phyloP scores from a whole-genome alignment of 495 filamentous ascomycete species.

The Penicillium turbatum region DNA sequence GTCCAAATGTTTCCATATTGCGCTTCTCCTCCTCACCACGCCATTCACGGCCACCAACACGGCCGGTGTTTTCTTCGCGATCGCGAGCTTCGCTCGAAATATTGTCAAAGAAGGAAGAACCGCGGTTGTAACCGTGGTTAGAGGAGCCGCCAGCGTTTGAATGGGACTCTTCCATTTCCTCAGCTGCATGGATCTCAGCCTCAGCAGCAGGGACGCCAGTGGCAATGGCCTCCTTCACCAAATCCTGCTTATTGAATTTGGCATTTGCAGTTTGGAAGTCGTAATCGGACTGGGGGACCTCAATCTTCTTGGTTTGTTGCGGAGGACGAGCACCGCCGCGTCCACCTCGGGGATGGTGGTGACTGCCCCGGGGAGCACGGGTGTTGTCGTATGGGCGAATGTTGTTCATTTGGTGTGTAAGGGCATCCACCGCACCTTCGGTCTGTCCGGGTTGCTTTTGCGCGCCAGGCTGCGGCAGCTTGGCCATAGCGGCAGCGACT shows the following conservation, averaged over 20 bases:
- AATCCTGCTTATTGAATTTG: constrained; percentile 96
- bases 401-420: constrained; percentile 81
- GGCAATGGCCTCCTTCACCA: constrained; percentile 87
- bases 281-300: constrained; percentile 84
- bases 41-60: constrained; percentile 83
- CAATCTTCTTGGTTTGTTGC: constrained; percentile 62
- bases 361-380: constrained; percentile 50
- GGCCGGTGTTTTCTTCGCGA: constrained; percentile 66
- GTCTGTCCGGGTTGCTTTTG: constrained; percentile 42
- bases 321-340: constrained; percentile 54
- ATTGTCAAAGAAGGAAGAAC: constrained; percentile 91
- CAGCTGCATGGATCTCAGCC: constrained; percentile 33
- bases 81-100: constrained; percentile 92
- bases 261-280: constrained; percentile 92
- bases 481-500: constrained; percentile 87
- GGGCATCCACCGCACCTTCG: constrained; percentile 61
- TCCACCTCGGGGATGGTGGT: constrained; percentile 46
- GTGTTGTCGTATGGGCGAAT: constrained; percentile 65
- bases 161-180: constrained; percentile 32
- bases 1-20: constrained; percentile 98
- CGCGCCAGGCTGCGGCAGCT: constrained; percentile 53
- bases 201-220: constrained; percentile 65
- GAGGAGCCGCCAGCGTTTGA: constrained; percentile 23
- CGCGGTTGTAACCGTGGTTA: constrained; percentile 65
- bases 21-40: constrained; percentile 87